Conservation (phyloP, 2,329 filamentous ascomycete genomes). For the Aspergillus uvarum region DNA sequence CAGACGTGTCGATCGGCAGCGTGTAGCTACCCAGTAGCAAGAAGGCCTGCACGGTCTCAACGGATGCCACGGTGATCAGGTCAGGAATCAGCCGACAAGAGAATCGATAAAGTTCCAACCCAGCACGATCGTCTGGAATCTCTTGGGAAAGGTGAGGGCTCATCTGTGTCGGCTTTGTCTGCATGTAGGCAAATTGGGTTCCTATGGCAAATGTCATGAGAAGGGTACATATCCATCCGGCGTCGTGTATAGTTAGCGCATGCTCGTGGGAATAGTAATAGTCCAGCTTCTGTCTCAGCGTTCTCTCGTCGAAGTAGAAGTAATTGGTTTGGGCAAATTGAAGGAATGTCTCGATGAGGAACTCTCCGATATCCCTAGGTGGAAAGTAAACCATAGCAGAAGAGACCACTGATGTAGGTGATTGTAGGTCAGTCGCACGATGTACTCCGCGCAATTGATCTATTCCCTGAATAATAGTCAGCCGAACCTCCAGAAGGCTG, state of each 20-base stretch:
- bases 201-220: conserved; percentile 30
- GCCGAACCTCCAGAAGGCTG: neutral
- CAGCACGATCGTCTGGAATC: conserved; percentile 48
- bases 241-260: no score
- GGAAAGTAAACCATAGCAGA: conserved; percentile 30
- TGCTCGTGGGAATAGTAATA: conserved; percentile 18
- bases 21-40: conserved; percentile 27
- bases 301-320: conserved; percentile 35
- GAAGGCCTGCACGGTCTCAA: conserved; percentile 57
- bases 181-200: conserved; percentile 38
- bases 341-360: conserved; percentile 34
- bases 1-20: conserved; percentile 53
- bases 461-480: conserved; percentile 12
- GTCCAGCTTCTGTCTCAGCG: conserved; percentile 29
- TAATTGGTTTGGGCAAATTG: conserved; percentile 35
- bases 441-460: conserved; percentile 30
- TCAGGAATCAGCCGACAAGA: conserved; percentile 54
- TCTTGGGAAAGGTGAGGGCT: conserved; percentile 7
- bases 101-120: conserved; percentile 53
- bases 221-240: no score
- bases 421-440: conserved; percentile 33
- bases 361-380: conserved; percentile 33
- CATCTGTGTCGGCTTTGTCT: conserved; percentile 19
- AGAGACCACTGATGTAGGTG: conserved; percentile 26
- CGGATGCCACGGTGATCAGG: conserved; percentile 52